Evolutionary conservation across 139 green algal genomes (phyloP), one percentile per base, ranked within the genome.

Genomic region (Coelastrella sp.): DNA sequence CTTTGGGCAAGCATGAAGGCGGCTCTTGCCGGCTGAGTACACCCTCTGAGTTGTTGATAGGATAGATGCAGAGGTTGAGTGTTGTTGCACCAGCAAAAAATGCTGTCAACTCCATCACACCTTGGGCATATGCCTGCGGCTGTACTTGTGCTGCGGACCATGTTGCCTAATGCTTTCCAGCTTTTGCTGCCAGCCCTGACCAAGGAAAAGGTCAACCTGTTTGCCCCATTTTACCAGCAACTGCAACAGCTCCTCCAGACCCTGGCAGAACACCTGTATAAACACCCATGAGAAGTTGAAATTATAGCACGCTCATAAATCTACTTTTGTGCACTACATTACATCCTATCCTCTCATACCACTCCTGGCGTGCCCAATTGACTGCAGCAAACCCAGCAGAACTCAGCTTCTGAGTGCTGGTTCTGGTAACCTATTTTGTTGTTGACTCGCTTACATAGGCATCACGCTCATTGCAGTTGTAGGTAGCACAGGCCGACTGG

Each of bases 381-480:
- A n/a, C n/a, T n/a, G n/a, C n/a, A n/a, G n/a, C n/a, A n/a, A n/a
- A n/a, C n/a, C n/a, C n/a, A n/a, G n/a, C n/a, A n/a, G n/a, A n/a
- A n/a, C n/a, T n/a, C n/a, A n/a, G n/a, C n/a, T n/a, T n/a, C n/a
- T n/a, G n/a, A n/a, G n/a, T n/a, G n/a, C n/a, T n/a, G n/a, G n/a
- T n/a, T n/a, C n/a, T n/a, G n/a, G n/a, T n/a, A n/a, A 53, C 8
- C 8, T 53, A 8, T 8, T 53, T 21, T 53, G 11, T 11, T 17
- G 53, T n/a, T 19, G n/a, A 53, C 15, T 23, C 32, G 53, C 78
- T 74, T 23, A 84, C 78, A 32, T 43, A 75, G 6, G 78, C 78
- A 3, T 84, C 9, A 1, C 60, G 78, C 77, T 92, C 87, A 78
- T 95, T 95, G 69, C 57, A 75, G 38, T 88, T 78, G 78, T 94